These are phyloP conservation scores for Leishmania mexicana DNA, from an alignment of 208 protist species.

Conservation along the genomic window DNA sequence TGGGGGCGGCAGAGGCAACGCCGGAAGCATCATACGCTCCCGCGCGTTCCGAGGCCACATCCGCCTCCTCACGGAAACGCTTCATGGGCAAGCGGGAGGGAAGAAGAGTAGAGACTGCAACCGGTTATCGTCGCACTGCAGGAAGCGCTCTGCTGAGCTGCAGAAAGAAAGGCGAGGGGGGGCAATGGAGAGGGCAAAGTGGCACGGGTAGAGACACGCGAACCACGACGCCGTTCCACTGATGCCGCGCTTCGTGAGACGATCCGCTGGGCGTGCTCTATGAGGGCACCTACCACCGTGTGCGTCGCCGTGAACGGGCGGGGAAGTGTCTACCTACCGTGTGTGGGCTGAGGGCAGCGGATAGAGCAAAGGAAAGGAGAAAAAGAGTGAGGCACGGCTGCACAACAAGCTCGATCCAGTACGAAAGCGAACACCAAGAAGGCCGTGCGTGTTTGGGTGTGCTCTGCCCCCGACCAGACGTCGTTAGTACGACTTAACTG, in stretches of 20 bases:
- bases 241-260: background rate
- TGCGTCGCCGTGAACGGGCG: background rate
- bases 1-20: background rate
- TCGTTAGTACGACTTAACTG: background rate
- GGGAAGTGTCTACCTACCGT: background rate
- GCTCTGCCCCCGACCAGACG: background rate
- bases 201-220: background rate
- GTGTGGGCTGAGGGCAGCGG: background rate
- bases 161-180: background rate
- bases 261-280: background rate
- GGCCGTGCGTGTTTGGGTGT: background rate
- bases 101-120: conserved; percentile 5
- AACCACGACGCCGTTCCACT: background rate
- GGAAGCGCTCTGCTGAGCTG: background rate
- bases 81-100: conserved; percentile 11
- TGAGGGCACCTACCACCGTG: background rate
- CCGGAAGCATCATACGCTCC: background rate
- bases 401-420: background rate
- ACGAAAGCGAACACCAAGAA: background rate
- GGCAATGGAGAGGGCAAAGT: background rate
- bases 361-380: conserved; percentile 10
- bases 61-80: conserved; percentile 17
- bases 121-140: conserved; percentile 11
- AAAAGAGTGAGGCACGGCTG: background rate
- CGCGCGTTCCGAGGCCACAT: background rate